A percentile compares a stretch with the other conserved stretches of the same genome.
phyloP scores from a whole-genome alignment of 179 eudicot species.

The Nepenthes alata region DNA sequence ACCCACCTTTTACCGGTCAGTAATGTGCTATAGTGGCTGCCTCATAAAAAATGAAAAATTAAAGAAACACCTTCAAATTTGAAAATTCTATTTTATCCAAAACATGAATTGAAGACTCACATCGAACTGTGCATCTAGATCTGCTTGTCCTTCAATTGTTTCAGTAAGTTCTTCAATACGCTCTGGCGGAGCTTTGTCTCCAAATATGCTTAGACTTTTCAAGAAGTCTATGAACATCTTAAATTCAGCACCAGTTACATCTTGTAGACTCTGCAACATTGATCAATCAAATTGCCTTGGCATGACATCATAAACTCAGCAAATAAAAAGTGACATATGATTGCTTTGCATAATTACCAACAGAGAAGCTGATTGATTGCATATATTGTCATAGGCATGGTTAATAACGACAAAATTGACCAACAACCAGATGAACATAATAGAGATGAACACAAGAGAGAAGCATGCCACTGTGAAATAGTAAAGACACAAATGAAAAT shows the following conservation, averaged over 20 bases:
- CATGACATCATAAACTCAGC: too few relatives aligned
- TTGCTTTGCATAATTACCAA: background rate
- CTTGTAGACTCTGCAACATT: constrained; percentile 72
- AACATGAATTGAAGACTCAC: constrained; percentile 26
- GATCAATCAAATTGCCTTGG: too few relatives aligned
- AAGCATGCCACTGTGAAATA: background rate
- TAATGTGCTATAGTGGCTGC: too few relatives aligned
- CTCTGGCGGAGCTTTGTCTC: constrained; percentile 73
- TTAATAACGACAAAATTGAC: too few relatives aligned
- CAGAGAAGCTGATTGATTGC: background rate
- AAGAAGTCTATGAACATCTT: constrained; percentile 96
- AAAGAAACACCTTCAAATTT: background rate
- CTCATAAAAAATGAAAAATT: too few relatives aligned
- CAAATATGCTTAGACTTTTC: constrained; percentile 69
- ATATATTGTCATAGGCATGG: too few relatives aligned
- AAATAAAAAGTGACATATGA: too few relatives aligned
- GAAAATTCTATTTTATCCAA: background rate
- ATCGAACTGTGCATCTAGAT: constrained; percentile 72
- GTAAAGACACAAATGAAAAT: background rate
- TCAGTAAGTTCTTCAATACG: constrained; percentile 75
- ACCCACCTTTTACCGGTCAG: too few relatives aligned
- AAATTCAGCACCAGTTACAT: constrained; percentile 91
- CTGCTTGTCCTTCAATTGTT: constrained; percentile 89
- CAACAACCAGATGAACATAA: too few relatives aligned
- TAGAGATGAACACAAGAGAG: background rate